Base-by-base conservation (phyloP, 2,329 filamentous ascomycete species). In the Fusarium graminum region DNA sequence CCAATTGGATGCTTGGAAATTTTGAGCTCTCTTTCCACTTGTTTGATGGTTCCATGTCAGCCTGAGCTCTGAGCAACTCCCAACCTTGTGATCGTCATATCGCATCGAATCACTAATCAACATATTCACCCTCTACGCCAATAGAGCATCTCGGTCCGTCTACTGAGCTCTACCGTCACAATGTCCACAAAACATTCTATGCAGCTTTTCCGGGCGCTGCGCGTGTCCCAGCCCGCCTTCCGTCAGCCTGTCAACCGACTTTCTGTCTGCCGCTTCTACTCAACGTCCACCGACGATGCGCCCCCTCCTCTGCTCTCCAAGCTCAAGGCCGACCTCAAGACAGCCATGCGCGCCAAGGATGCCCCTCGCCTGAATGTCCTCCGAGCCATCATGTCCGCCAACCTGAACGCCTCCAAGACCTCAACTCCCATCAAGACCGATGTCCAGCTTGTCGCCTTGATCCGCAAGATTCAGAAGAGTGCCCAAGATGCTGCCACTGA, bases 401-500 rank as follows among this genome's bases (percentile, higher is more conserved):
- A 90, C 63, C 88, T 89, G 70, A 94, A 93, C 77, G 88, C 90
- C 32, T 90, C 88, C 75, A 94, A 94, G 79, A 92, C 90, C 14
- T 74, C 83, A 38, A 82, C 80, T 38, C 91, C 92, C n/a, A 86
- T 94, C 73, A 82, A 80, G 53, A 91, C 87, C 22, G 91, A 94
- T 76, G 83, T 85, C 65, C 86, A 91, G 72, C 82, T 94, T 54
- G 85, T 93, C 28, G 80, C 83, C 9, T 81, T 94, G 46, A 83
- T 95, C 55, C 85, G 86, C 65, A 90, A 89, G 78, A 85, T 88
- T 50, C 84, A 86, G 22, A 83, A 85, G 41, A 80, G 84, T 3
- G 82, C 84, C 6, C 79, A 84, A 47, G 85, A 88, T 17, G 87
- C 91, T 2, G 82, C 82, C 16, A 80, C 81, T 34, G 89, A 93